These are phyloP conservation scores for Trichoderma koningiopsis DNA, from an alignment of 2,329 filamentous ascomycete species.

Conservation along the genomic window DNA sequence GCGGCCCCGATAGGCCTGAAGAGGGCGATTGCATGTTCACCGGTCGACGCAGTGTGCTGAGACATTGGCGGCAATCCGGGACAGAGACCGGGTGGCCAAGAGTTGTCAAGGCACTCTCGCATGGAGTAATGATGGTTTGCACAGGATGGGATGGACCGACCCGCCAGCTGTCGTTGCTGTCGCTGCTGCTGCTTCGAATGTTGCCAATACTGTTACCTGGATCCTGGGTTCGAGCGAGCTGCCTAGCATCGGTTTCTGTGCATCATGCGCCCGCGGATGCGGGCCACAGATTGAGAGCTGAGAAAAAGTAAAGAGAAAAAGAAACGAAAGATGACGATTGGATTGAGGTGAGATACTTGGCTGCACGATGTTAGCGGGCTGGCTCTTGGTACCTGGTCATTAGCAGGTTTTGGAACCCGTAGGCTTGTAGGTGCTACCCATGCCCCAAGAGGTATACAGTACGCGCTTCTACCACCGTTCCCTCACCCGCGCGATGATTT, in stretches of 20 bases:
- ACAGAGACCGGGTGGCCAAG: conserved; percentile 4
- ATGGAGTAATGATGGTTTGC: not conserved
- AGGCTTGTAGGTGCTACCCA: not conserved
- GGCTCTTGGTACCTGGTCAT: not conserved
- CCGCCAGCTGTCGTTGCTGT: not conserved
- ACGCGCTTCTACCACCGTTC: not conserved
- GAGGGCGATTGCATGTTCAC: conserved; percentile 19
- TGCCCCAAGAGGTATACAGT: not conserved
- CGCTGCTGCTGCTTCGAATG: not conserved
- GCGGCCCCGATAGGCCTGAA: conserved; percentile 15
- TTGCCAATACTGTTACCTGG: not conserved
- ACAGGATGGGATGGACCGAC: not conserved
- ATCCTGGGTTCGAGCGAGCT: not conserved
- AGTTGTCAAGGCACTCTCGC: not conserved
- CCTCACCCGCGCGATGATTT: not conserved
- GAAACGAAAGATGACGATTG: not conserved
- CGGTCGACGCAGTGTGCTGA: conserved; percentile 11
- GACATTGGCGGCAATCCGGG: conserved; percentile 18
- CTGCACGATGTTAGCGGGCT: not conserved
- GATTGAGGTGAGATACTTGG: not conserved
- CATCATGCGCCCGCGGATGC: not conserved
- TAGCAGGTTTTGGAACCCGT: not conserved
- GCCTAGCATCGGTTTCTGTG: not conserved
- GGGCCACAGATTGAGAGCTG: not conserved
- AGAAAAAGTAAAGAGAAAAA: not conserved